These are phyloP conservation scores for Trichoderma lentiforme DNA, from an alignment of 2,329 filamentous ascomycete species.

Conservation along the genomic window DNA sequence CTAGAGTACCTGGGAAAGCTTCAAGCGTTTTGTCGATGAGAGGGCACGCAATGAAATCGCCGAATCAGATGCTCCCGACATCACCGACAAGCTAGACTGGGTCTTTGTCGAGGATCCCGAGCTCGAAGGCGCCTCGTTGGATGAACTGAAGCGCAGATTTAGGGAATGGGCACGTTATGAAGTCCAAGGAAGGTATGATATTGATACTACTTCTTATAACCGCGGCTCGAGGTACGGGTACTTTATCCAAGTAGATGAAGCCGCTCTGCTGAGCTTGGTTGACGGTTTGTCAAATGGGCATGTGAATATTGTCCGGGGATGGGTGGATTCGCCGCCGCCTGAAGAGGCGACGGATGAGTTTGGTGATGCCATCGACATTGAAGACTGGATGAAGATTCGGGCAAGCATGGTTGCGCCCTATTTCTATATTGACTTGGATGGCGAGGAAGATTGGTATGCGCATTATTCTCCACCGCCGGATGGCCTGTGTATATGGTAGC, in stretches of 20 bases:
- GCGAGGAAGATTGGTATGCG: background rate
- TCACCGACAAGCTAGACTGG: background rate
- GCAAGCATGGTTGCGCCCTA: background rate
- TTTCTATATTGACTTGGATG: background rate
- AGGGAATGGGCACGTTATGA: background rate
- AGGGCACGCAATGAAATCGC: background rate
- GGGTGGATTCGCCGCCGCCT: background rate
- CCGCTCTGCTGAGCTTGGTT: background rate
- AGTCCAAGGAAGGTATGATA: background rate
- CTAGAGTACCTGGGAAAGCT: background rate
- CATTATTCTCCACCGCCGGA: background rate
- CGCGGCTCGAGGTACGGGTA: background rate
- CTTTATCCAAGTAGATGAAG: background rate
- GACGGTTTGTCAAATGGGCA: accelerated
- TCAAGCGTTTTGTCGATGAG: accelerated
- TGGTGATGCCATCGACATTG: background rate
- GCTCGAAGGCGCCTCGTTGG: background rate
- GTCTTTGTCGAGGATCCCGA: background rate
- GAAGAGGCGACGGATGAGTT: background rate
- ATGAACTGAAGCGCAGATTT: background rate
- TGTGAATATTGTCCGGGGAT: background rate
- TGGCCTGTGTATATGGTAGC: background rate
- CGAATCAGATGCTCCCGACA: background rate
- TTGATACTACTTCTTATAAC: background rate
- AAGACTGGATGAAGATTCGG: background rate